Conservation (phyloP, 257 asterid species). For the Mentha longifolia region DNA sequence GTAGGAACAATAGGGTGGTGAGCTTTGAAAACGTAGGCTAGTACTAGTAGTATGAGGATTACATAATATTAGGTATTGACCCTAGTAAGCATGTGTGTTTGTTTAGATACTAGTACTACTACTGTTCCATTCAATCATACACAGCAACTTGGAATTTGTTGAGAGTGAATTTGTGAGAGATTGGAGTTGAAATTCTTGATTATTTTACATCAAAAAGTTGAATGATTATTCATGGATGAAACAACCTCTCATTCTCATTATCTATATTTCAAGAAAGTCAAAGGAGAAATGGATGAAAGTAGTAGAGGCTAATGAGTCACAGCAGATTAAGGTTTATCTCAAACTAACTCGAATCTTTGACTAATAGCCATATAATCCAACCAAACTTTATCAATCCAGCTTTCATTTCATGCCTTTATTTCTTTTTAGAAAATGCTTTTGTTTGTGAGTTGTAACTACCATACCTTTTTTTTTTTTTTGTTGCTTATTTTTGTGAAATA, state of each 20-base stretch:
- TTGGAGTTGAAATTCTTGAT: background rate
- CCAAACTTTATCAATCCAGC: background rate
- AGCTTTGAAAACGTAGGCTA: background rate
- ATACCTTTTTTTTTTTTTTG: too few species aligned
- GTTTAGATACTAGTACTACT: too few species aligned
- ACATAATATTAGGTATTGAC: background rate
- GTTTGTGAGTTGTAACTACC: background rate
- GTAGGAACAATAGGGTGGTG: background rate
- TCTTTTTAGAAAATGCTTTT: background rate
- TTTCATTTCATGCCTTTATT: background rate
- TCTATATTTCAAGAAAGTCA: slow-evolving; percentile 2
- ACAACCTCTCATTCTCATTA: too few species aligned
- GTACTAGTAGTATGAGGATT: background rate
- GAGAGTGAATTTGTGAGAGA: background rate
- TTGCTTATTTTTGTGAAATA: too few species aligned
- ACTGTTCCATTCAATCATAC: background rate
- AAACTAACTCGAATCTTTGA: slow-evolving; percentile 19
- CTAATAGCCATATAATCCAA: background rate
- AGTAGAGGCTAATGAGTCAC: background rate
- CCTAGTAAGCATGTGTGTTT: background rate
- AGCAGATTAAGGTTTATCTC: background rate
- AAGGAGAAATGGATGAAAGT: slow-evolving; percentile 9
- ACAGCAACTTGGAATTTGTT: background rate
- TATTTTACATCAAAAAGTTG: too few species aligned
- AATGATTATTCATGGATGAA: too few species aligned